phyloP scores from a whole-genome alignment of 352 stramenopile genomes.

The Pythium biforme region DNA sequence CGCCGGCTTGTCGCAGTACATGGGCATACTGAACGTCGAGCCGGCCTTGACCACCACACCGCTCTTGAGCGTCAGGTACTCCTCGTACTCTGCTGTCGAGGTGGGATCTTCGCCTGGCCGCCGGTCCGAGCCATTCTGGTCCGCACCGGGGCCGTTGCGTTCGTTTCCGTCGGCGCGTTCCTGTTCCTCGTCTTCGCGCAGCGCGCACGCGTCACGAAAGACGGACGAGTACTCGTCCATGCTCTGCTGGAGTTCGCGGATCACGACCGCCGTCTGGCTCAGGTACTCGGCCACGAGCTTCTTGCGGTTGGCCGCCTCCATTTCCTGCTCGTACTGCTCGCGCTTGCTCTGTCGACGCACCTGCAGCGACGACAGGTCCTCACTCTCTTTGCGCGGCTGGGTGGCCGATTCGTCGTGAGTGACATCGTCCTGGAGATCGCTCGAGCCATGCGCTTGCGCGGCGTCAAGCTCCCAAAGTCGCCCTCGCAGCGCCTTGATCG shows the following conservation, averaged over 20 bases:
- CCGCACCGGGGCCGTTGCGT: neutral
- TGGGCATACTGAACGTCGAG: conserved; percentile 60
- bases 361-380: conserved; percentile 4
- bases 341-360: conserved; percentile 33
- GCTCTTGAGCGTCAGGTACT: conserved; percentile 70
- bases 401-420: neutral
- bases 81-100: conserved; percentile 41
- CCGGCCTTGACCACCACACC: conserved; percentile 81
- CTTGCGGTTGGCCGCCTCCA: conserved; percentile 17
- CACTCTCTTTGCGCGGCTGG: neutral
- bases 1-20: conserved; percentile 61
- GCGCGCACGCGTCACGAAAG: conserved; percentile 61
- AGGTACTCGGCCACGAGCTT: conserved; percentile 35
- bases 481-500: conserved; percentile 4
- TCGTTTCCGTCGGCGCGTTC: neutral
- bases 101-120: neutral
- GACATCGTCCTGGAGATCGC: conserved; percentile 12
- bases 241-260: conserved; percentile 46
- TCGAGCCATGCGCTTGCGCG: conserved; percentile 2
- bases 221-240: conserved; percentile 58
- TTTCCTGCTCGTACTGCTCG: conserved; percentile 34
- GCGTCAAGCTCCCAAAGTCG: conserved; percentile 30
- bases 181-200: conserved; percentile 34
- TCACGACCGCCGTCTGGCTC: conserved; percentile 34
- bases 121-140: neutral